phyloP scores from a whole-genome alignment of 2,329 filamentous ascomycete genomes.

The Tolypocladium capitatum region DNA sequence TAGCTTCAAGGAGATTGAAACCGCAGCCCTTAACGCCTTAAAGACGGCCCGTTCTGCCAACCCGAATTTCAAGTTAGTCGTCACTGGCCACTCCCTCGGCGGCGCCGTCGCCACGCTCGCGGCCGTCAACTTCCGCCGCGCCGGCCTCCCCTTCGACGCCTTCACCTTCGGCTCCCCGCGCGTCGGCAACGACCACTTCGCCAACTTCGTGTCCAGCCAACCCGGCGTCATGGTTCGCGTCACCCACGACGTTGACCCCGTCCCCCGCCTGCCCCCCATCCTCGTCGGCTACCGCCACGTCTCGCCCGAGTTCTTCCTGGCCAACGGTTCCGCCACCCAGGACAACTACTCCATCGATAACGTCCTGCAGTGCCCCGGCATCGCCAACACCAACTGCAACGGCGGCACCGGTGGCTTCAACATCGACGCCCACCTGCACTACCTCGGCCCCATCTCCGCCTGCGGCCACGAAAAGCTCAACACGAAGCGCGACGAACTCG shows the following conservation, averaged over 20 bases:
- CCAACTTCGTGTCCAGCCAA: slow-evolving; percentile 39
- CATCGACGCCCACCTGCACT: slow-evolving; percentile 31
- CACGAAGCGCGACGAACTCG: slow-evolving; percentile 10
- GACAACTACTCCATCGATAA: slow-evolving; percentile 24
- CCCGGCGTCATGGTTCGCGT: slow-evolving; percentile 43
- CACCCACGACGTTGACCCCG: slow-evolving; percentile 54
- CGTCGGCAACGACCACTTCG: slow-evolving; percentile 44
- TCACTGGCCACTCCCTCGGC: slow-evolving; percentile 59
- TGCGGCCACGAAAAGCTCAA: too few relatives aligned
- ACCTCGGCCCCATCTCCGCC: slow-evolving; percentile 34
- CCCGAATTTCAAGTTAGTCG: slow-evolving; percentile 39
- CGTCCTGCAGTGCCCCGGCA: slow-evolving; percentile 35
- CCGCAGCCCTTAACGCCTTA: too few relatives aligned
- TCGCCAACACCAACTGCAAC: slow-evolving; percentile 35
- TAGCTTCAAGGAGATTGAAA: too few relatives aligned
- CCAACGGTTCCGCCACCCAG: slow-evolving; percentile 18
- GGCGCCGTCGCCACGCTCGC: slow-evolving; percentile 50
- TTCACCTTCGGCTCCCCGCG: slow-evolving; percentile 58
- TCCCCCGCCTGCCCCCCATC: slow-evolving; percentile 53
- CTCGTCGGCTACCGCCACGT: slow-evolving; percentile 50
- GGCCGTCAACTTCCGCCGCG: slow-evolving; percentile 38
- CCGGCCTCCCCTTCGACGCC: slow-evolving; percentile 34
- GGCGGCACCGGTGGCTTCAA: slow-evolving; percentile 33
- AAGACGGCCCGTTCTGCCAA: slow-evolving; percentile 29
- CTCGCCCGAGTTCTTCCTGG: slow-evolving; percentile 57